Base-by-base conservation (phyloP, 495 filamentous ascomycete genomes). In the Hypoxylon subgilvum region DNA sequence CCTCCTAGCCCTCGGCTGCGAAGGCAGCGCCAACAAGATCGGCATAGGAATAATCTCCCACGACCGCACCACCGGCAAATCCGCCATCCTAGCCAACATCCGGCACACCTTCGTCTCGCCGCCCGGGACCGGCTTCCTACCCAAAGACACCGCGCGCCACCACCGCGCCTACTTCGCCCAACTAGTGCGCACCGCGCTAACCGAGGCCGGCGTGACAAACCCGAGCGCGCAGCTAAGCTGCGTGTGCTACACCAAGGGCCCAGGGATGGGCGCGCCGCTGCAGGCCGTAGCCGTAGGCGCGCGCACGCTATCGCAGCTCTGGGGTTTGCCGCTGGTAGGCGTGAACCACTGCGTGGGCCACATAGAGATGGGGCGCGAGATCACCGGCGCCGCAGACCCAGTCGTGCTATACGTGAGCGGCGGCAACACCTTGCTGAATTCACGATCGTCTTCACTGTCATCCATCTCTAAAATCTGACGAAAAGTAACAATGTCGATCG, bases 341-440 rank as follows among this genome's bases (percentile, higher is more conserved):
- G 94, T 98, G 9, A 98, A 98, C 74, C 94, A 98, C 73, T 98
- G 94, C 73, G 87, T 98, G 32, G 94, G 94, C 45, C 94, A 91
- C 87, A 97, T 98, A 41, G 94, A 98, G 78, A 98, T 98, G 94
- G 94, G 94, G 19, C 83, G 94, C 30, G 82, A 89, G 43, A 96
- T 98, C 69, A 98, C 94, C 14, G 89, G 89, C 48, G 90, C 95
- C 10, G 68, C 78, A n/a, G 92, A 97, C 74, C 94, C 94, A 1
- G 89, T 97, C 19, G 94, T 98, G 21, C 79, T 98, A 35, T 98
- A 98, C 76, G 94, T 98, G 27, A 91, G 87, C 13, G 94, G 94
- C 49, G 94, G 94, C 47, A 98, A 98, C 78, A 96, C 93, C 25
- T 95, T 97, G 74, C 93, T 97, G 6, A 97, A 80, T 39, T 96